Evolutionary conservation across 2,329 filamentous ascomycete genomes (phyloP).

Genomic region (Epichloe brachyelytri): DNA sequence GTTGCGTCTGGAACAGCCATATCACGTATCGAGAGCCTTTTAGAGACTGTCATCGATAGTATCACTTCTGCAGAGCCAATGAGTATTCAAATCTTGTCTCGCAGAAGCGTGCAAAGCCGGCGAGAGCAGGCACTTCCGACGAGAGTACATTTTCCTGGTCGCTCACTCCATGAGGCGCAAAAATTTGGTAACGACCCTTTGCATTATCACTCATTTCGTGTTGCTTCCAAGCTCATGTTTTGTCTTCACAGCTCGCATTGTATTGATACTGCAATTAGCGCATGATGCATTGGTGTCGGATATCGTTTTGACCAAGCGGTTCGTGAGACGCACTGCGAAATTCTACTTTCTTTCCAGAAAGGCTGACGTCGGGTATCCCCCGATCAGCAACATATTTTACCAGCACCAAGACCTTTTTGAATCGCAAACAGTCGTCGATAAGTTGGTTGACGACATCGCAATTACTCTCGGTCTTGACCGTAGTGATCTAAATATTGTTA

Average conservation of each 20-base stretch:
- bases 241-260: slow-evolving; percentile 32
- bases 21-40: slow-evolving; percentile 21
- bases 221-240: not conserved
- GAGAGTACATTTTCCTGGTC: slow-evolving; percentile 33
- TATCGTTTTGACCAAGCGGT: slow-evolving; percentile 50
- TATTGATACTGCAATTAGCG: slow-evolving; percentile 45
- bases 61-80: slow-evolving; percentile 15
- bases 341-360: not conserved
- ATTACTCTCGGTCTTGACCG: slow-evolving; percentile 53
- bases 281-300: slow-evolving; percentile 45
- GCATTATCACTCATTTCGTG: not conserved
- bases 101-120: slow-evolving; percentile 8
- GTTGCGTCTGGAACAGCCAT: slow-evolving; percentile 2
- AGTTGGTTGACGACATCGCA: slow-evolving; percentile 61
- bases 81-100: slow-evolving; percentile 15
- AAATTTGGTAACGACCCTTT: slow-evolving; percentile 32
- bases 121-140: slow-evolving; percentile 1
- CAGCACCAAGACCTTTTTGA: slow-evolving; percentile 60
- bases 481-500: slow-evolving; percentile 56
- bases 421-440: slow-evolving; percentile 55
- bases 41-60: slow-evolving; percentile 18
- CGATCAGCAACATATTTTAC: slow-evolving; percentile 63
- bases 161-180: slow-evolving; percentile 30
- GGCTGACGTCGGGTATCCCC: not conserved
- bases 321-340: slow-evolving; percentile 3